Evolutionary conservation across 106 monocot species (phyloP).

Genomic region (Dioscorea zingiberensis): DNA sequence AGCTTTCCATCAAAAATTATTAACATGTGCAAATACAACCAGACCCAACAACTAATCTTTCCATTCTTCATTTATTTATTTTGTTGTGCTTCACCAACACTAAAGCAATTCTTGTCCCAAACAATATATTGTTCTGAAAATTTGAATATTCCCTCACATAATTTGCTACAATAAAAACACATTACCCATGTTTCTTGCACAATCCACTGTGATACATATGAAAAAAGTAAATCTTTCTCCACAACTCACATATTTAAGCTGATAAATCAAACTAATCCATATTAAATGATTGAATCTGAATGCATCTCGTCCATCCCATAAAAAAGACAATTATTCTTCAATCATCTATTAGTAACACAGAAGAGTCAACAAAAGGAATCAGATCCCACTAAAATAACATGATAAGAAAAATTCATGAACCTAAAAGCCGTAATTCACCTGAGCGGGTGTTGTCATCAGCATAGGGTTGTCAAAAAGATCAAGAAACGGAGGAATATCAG

Average conservation of each 20-base stretch:
- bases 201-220: background rate
- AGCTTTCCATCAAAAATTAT: too few relatives aligned
- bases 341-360: too few relatives aligned
- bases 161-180: background rate
- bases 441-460: slow-evolving; percentile 85
- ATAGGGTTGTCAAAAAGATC: slow-evolving; percentile 74
- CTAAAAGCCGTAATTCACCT: slow-evolving; percentile 25
- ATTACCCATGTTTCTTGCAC: background rate
- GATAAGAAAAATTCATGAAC: background rate
- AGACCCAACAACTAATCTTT: too few relatives aligned
- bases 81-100: too few relatives aligned
- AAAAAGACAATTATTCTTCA: background rate
- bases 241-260: too few relatives aligned
- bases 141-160: too few relatives aligned
- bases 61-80: too few relatives aligned
- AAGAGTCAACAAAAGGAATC: background rate
- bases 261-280: background rate
- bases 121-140: too few relatives aligned
- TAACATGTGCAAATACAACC: too few relatives aligned
- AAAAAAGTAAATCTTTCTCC: background rate
- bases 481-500: slow-evolving; percentile 56
- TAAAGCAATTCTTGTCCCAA: too few relatives aligned
- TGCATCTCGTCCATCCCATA: background rate
- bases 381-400: background rate
- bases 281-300: background rate